Base-by-base conservation (phyloP, 441 rosid species). In the Adansonia gregorii region DNA sequence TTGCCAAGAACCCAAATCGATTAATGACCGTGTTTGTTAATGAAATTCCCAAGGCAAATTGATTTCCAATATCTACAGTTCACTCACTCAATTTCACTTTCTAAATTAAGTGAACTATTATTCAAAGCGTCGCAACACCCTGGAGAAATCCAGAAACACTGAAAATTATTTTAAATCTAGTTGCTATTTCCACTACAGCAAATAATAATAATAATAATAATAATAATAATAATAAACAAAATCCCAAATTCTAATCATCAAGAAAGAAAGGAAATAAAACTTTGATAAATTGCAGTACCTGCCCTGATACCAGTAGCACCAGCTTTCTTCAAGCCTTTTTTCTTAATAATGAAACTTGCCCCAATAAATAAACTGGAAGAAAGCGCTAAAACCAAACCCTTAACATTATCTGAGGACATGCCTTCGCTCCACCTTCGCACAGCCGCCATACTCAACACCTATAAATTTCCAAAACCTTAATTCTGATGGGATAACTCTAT, bases 281-380 rank as follows among this genome's bases (percentile, higher is more conserved):
- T 17, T 75, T 3, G 22, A 27, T 70, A 70, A 64, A 35, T 8
- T 17, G 17, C 17, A 48, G 17, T 85, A 89, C 95, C 95, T 61
- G 95, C 95, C 83, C 93, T 84, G 72, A 87, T 81, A 8, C 95
- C 93, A 76, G 93, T 83, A 67, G 82, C 78, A 0, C 82, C 92
- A 41, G 93, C 92, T 73, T 82, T 88, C 87, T 89, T 91, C 77
- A 88, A 83, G 0, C 91, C 91, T 77, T 86, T 87, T 78, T 87
- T 87, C 85, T 87, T 87, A 35, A 89, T 80, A 51, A 89, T 89
- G 90, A 89, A 89, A 60, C 90, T 87, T 14, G 88, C 90, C n/a
- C 92, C 92, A 71, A 89, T 89, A 79, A 89, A 89, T 24, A 85
- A 75, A 78, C 92, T 86, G 55, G 90, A 89, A 24, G 90, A 86